These are phyloP conservation scores for Fusarium sp. DNA, from an alignment of 2,329 filamentous ascomycete genomes.

Conservation along the genomic window DNA sequence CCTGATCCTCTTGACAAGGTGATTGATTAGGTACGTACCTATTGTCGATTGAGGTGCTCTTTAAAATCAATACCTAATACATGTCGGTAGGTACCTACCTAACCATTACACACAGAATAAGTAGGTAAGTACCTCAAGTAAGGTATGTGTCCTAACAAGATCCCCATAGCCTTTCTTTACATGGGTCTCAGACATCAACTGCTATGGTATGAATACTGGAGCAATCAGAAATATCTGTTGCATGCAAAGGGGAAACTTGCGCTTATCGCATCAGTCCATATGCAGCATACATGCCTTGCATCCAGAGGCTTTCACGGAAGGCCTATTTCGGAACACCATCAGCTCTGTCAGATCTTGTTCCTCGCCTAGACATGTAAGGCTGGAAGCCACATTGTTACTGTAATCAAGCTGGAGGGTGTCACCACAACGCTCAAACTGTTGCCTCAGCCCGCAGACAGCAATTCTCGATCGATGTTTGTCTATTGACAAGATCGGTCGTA, in stretches of 20 bases:
- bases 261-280: neutral
- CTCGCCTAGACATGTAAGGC: constrained; percentile 6
- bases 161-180: neutral
- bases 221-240: neutral
- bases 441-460: neutral
- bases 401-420: neutral
- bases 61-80: no score
- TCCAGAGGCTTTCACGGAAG: constrained; percentile 9
- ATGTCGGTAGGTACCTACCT: no score
- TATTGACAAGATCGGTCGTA: no score
- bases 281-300: constrained; percentile 11
- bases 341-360: constrained; percentile 6
- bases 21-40: neutral
- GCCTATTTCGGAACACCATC: constrained; percentile 18
- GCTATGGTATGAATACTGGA: neutral
- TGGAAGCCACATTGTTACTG: constrained; percentile 14
- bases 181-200: neutral
- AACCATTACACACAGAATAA: neutral
- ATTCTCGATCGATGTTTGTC: no score
- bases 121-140: no score
- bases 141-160: neutral
- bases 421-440: neutral
- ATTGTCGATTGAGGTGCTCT: neutral
- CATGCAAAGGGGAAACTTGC: neutral
- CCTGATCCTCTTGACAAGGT: constrained; percentile 17